Evolutionary conservation across 2,329 filamentous ascomycete species (phyloP).

Genomic region (Fusarium equiseti): DNA sequence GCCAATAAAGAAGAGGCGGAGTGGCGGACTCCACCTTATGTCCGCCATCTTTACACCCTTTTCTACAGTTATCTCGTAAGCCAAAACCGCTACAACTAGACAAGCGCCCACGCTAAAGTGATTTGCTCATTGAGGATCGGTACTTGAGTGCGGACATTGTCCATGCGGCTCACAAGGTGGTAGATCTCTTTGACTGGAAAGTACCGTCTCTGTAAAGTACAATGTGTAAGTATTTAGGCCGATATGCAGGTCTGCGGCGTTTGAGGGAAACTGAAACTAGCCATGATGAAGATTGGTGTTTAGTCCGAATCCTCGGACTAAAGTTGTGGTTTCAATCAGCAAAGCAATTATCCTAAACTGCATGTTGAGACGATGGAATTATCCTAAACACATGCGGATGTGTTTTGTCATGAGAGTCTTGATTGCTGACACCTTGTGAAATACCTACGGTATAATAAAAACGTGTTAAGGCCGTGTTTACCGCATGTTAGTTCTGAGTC

Average conservation of each 20-base stretch:
- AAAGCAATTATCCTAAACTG: background rate
- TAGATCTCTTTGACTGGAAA: background rate
- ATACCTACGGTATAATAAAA: background rate
- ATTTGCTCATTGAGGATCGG: conserved; percentile 20
- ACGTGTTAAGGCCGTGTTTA: conserved; percentile 4
- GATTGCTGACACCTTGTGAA: background rate
- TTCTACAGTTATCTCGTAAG: conserved; percentile 41
- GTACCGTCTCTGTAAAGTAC: background rate
- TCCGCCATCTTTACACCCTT: conserved; percentile 36
- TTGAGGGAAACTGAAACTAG: conserved; percentile 10
- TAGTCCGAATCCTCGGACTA: conserved; percentile 35
- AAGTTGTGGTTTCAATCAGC: conserved; percentile 3
- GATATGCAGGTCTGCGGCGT: conserved; percentile 15
- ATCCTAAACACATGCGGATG: conserved; percentile 9
- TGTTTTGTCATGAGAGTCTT: background rate
- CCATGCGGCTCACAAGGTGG: conserved; percentile 13
- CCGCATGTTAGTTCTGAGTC: conserved; percentile 7
- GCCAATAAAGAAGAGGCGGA: conserved; percentile 32
- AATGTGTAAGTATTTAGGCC: conserved; percentile 4
- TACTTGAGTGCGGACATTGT: conserved; percentile 24
- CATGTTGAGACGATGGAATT: conserved; percentile 8
- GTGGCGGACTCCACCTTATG: conserved; percentile 43
- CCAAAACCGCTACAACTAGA: conserved; percentile 34
- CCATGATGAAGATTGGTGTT: conserved; percentile 6
- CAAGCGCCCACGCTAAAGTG: conserved; percentile 39